Percentiles rank a stretch among this genome's conserved stretches.
These are phyloP conservation scores for Raphanus sativus DNA, from an alignment of 345 rosid genomes.

Conservation along the genomic window DNA sequence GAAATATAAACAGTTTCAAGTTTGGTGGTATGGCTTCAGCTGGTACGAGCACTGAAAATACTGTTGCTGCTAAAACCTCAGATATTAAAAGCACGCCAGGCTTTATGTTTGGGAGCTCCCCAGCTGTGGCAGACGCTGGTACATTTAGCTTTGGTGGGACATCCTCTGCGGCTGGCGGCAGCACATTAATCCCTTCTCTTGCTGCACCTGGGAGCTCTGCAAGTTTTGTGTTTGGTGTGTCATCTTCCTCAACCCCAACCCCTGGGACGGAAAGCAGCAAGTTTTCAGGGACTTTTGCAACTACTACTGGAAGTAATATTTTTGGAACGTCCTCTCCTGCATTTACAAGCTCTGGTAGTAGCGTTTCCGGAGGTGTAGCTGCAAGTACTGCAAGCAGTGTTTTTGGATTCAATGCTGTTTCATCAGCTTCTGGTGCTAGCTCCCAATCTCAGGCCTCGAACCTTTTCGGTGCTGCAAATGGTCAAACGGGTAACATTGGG, in stretches of 20 bases:
- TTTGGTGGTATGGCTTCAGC: constrained; percentile 47
- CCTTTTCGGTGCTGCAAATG: constrained; percentile 42
- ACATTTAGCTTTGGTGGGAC: background rate
- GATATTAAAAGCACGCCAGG: constrained; percentile 25
- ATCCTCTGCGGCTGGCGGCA: constrained; percentile 28
- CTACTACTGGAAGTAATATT: constrained; percentile 36
- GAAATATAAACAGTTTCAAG: constrained; percentile 36
- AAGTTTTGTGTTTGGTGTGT: constrained; percentile 39
- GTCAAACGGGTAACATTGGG: constrained; percentile 47
- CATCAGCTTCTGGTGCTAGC: constrained; percentile 20
- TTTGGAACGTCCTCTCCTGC: constrained; percentile 44
- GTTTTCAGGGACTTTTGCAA: constrained; percentile 34
- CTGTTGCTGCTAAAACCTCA: constrained; percentile 29
- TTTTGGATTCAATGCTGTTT: background rate
- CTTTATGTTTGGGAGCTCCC: constrained; percentile 30
- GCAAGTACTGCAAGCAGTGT: constrained; percentile 19
- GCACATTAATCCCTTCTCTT: constrained; percentile 27
- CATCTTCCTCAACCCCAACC: constrained; percentile 27
- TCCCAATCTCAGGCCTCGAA: constrained; percentile 50
- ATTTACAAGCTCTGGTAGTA: constrained; percentile 41
- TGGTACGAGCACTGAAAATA: constrained; percentile 37
- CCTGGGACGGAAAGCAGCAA: constrained; percentile 30
- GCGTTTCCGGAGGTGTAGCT: constrained; percentile 24
- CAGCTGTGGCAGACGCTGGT: background rate
- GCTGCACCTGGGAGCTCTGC: constrained; percentile 35